These are phyloP conservation scores for Stenogyne calaminthoides DNA, from an alignment of 305 asterid species.

Conservation along the genomic window DNA sequence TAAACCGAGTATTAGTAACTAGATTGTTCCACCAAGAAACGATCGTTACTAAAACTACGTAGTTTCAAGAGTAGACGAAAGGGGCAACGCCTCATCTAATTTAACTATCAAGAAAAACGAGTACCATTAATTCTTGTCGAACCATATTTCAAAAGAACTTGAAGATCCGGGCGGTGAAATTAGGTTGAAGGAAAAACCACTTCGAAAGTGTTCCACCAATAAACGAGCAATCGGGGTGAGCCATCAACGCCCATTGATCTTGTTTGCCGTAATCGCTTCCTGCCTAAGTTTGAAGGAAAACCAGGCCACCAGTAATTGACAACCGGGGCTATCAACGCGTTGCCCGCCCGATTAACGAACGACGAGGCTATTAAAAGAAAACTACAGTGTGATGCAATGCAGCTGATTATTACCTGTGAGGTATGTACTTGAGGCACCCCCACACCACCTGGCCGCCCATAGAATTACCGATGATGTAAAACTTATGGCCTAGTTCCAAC, in stretches of 20 bases:
- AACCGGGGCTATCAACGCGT: slow-evolving; percentile 53
- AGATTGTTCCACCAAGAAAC: neutral
- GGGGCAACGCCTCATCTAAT: neutral
- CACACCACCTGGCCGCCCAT: slow-evolving; percentile 78
- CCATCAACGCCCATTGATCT: slow-evolving; percentile 76
- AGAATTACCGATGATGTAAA: slow-evolving; percentile 67
- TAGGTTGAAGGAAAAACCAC: slow-evolving; percentile 58
- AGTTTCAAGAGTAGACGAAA: neutral
- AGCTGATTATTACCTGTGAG: slow-evolving; percentile 55
- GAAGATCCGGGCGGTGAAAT: slow-evolving; percentile 50
- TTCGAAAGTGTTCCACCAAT: slow-evolving; percentile 84
- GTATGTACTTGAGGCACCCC: slow-evolving; percentile 82
- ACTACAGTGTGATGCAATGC: neutral
- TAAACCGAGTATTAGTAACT: neutral
- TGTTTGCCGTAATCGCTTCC: slow-evolving; percentile 50
- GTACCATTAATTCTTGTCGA: slow-evolving; percentile 26
- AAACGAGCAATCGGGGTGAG: slow-evolving; percentile 61
- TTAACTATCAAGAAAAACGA: neutral
- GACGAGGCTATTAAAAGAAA: neutral
- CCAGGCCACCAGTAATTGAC: slow-evolving; percentile 78
- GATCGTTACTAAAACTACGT: neutral
- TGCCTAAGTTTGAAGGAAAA: slow-evolving; percentile 54
- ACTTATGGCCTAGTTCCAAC: slow-evolving; percentile 63
- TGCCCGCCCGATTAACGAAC: slow-evolving; percentile 53
- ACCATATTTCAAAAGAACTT: slow-evolving; percentile 29